These are phyloP conservation scores for Xylaria palmicola DNA, from an alignment of 495 filamentous ascomycete species.

Conservation along the genomic window DNA sequence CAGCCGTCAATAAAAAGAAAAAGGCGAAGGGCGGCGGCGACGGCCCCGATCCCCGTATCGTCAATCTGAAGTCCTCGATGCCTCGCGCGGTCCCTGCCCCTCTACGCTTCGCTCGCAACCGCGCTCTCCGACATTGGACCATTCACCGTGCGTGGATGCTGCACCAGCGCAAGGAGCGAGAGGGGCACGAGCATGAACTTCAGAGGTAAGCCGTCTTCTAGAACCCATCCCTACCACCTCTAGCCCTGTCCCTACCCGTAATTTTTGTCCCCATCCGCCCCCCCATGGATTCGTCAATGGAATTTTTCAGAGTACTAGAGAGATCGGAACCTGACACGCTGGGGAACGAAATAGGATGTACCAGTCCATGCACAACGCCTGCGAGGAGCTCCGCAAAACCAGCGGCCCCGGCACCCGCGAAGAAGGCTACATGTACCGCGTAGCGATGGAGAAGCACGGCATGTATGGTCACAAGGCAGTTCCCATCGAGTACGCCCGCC, in stretches of 20 bases:
- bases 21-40: conserved; percentile 16
- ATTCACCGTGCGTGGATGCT: conserved; percentile 94
- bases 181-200: conserved; percentile 59
- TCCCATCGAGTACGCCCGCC: conserved; percentile 84
- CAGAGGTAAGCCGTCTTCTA: conserved; percentile 44
- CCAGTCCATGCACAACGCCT: conserved; percentile 74
- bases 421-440: conserved; percentile 75
- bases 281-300: background rate
- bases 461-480: conserved; percentile 62
- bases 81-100: conserved; percentile 58
- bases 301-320: no score
- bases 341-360: conserved; percentile 45
- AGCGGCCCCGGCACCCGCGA: conserved; percentile 59
- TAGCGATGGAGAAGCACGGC: conserved; percentile 82
- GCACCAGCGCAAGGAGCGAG: conserved; percentile 62
- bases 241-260: background rate
- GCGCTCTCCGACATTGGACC: conserved; percentile 94
- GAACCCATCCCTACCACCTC: background rate
- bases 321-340: conserved; percentile 13
- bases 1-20: conserved; percentile 2
- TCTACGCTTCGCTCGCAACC: conserved; percentile 80
- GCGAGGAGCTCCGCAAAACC: conserved; percentile 74
- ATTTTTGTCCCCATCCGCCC: no score
- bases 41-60: conserved; percentile 23
- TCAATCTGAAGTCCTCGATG: conserved; percentile 29